Conservation (phyloP, 176 grass and related monocot species). For the Lolium multiflorum region DNA sequence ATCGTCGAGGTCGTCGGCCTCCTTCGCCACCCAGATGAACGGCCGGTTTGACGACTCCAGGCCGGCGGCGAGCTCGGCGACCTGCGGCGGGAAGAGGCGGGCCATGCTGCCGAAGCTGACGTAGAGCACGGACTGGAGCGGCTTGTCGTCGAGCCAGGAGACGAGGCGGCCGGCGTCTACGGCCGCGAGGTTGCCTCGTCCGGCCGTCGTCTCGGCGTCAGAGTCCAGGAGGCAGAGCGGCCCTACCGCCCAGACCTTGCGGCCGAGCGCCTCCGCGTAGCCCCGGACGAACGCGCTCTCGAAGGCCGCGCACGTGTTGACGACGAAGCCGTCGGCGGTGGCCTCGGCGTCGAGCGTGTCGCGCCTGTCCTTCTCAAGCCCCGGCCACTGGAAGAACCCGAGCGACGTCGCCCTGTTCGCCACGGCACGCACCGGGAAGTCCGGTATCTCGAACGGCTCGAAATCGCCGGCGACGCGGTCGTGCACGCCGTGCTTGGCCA, state of each 20-base stretch:
- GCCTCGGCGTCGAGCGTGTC: constrained; percentile 49
- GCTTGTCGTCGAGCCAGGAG: background rate
- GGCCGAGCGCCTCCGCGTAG: constrained; percentile 3
- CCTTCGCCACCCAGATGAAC: no score
- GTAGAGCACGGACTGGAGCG: no score
- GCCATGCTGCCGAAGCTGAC: no score
- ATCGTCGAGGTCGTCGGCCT: no score
- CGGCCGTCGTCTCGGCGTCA: background rate
- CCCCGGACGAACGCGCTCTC: background rate
- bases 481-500: constrained; percentile 15
- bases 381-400: constrained; percentile 43
- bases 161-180: background rate
- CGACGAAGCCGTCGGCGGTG: no score
- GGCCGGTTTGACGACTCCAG: no score
- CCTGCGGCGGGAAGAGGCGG: no score
- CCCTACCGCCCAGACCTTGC: no score
- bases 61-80: no score
- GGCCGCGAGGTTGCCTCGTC: constrained; percentile 16
- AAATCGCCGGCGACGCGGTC: constrained; percentile 32
- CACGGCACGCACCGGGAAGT: background rate
- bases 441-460: constrained; percentile 48
- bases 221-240: no score
- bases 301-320: no score
- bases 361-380: constrained; percentile 26
- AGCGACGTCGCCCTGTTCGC: constrained; percentile 38